Conservation (phyloP, 2,329 filamentous ascomycete species). For the Aotearoamyces nothofagi region DNA sequence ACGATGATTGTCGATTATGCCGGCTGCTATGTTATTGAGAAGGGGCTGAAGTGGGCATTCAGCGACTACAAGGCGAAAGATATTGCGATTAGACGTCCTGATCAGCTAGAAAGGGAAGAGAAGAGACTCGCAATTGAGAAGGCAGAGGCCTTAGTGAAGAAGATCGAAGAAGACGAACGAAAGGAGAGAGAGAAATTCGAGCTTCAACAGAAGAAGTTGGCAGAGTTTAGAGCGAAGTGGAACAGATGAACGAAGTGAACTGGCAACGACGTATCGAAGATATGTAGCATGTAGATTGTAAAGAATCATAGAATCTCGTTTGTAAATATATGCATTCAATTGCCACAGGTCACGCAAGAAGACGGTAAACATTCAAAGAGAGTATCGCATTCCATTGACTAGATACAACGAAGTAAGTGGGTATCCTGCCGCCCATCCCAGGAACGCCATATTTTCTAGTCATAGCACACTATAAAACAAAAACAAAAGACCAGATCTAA, state of each 20-base stretch:
- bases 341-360: no score
- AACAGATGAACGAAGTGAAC: not conserved
- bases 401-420: no score
- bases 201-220: slow-evolving; percentile 42
- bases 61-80: slow-evolving; percentile 89
- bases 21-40: slow-evolving; percentile 78
- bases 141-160: slow-evolving; percentile 26
- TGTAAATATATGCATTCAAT: no score
- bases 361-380: no score
- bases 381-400: no score
- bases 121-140: slow-evolving; percentile 48
- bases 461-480: no score
- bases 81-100: slow-evolving; percentile 72
- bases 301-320: no score
- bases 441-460: no score
- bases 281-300: not conserved
- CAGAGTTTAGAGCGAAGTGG: slow-evolving; percentile 23
- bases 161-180: slow-evolving; percentile 35
- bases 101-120: slow-evolving; percentile 69
- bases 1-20: slow-evolving; percentile 81
- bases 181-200: slow-evolving; percentile 33
- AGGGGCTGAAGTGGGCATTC: slow-evolving; percentile 70
- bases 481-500: no score
- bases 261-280: no score
- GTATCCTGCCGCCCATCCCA: no score